Conservation (phyloP, 345 rosid genomes). For the Gossypioides kirkii region DNA sequence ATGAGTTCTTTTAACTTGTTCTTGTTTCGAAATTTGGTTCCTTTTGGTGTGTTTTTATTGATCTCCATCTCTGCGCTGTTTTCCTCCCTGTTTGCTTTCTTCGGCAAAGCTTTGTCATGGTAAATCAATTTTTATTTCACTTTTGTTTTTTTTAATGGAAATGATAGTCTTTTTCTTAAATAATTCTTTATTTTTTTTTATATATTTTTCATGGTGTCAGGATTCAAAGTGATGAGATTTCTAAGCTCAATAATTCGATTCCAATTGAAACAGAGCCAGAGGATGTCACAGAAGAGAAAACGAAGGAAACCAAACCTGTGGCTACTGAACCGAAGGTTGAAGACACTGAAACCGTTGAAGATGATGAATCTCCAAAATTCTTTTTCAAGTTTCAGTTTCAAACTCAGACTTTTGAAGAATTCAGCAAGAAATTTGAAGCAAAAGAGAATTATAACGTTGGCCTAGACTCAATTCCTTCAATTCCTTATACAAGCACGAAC, state of each 20-base stretch:
- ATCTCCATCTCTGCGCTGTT: slow-evolving; percentile 41
- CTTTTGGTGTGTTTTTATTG: slow-evolving; percentile 35
- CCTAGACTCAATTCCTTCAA: slow-evolving; percentile 19
- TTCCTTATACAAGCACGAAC: slow-evolving; percentile 25
- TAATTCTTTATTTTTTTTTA: background rate
- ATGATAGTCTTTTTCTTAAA: background rate
- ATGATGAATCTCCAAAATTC: slow-evolving; percentile 38
- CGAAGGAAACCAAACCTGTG: slow-evolving; percentile 12
- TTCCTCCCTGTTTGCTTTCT: slow-evolving; percentile 31
- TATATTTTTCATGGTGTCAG: slow-evolving; percentile 16
- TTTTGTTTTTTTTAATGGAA: background rate
- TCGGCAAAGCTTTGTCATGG: slow-evolving; percentile 35
- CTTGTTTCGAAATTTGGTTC: slow-evolving; percentile 27
- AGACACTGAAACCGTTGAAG: slow-evolving; percentile 14
- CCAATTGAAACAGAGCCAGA: slow-evolving; percentile 19
- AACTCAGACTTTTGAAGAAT: slow-evolving; percentile 44
- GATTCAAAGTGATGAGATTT: slow-evolving; percentile 11
- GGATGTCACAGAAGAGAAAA: slow-evolving; percentile 17
- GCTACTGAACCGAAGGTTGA: slow-evolving; percentile 10
- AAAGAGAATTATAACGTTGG: slow-evolving; percentile 11
- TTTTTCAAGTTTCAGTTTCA: slow-evolving; percentile 71
- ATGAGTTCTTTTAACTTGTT: slow-evolving; percentile 31
- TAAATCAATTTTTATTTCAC: slow-evolving; percentile 14
- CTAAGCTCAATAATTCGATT: slow-evolving; percentile 24
- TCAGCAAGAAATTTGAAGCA: slow-evolving; percentile 24